Evolutionary conservation across 2,329 filamentous ascomycete species (phyloP), one percentile per base, ranked within the genome.

Genomic region (Talaromyces sp.): DNA sequence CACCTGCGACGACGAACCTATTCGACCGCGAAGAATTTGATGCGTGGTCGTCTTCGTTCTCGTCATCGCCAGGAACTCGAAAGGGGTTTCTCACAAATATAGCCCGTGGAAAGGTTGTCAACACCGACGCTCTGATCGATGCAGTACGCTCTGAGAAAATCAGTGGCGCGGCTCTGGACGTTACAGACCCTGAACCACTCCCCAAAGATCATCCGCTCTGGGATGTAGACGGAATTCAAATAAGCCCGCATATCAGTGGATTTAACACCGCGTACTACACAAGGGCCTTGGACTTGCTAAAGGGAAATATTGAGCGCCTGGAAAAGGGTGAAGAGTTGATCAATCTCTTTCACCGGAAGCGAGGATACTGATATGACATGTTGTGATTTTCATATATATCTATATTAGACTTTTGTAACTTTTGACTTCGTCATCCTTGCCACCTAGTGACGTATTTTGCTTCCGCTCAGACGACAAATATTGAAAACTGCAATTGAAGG

Each of bases 121-220:
- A 88, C 58, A 84, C 87, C 65, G 75, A 82, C 2, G 88, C 85
- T 1, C 71, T 94, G 57, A 82, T 91, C 18, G 78, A 78, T 1
- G 87, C 89, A 0, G 75, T 93, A 10, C 75, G 84, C 47, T 66
- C 65, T 0, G 82, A 81, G 0, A 79, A 81, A 1, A 70, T 90
- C 33, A 74, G 79, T 3, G 90, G 90, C 33, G 91, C 90, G 0
- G 89, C 89, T 1, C 75, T 94, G 47, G 90, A 93, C 70, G 90
- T 94, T 0, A 89, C 90, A 1, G 89, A 93, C 63, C 90, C 90
- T 0, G 91, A 94, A 73, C 91, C 91, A 0, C 72, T 94, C 65
- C 89, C 89, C 0, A 75, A 80, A 2, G 84, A 88, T 4, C 85
- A 90, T 69, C 82, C 85, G 65, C 75, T 94, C 57, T 94, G 90